Evolutionary conservation across 2,329 filamentous ascomycete species (phyloP).

Genomic region (Pseudogymnoascus sp.): DNA sequence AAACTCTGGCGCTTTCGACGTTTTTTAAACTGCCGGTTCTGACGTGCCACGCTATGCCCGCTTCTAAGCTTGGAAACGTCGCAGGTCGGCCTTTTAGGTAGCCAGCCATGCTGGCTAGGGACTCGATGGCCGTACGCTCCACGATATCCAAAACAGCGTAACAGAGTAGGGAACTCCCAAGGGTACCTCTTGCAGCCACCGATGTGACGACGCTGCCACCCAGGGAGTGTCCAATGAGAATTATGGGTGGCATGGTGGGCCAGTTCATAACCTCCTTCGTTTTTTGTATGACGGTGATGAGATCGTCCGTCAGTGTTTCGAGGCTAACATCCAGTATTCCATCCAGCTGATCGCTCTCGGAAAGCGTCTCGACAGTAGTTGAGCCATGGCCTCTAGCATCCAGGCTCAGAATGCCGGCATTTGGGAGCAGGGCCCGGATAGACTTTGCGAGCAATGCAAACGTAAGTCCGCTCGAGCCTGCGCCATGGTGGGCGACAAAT

Average conservation of each 20-base stretch:
- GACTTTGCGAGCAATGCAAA: slow-evolving; percentile 77
- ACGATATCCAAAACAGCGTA: slow-evolving; percentile 93
- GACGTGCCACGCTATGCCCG: slow-evolving; percentile 90
- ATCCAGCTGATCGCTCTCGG: slow-evolving; percentile 26
- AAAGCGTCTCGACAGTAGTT: slow-evolving; percentile 41
- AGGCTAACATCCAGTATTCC: slow-evolving; percentile 60
- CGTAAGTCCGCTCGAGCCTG: slow-evolving; percentile 84
- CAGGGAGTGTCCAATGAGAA: slow-evolving; percentile 86
- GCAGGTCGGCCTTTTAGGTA: slow-evolving; percentile 77
- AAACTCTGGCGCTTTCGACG: slow-evolving; percentile 71
- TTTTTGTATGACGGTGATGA: slow-evolving; percentile 60
- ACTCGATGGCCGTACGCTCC: slow-evolving; percentile 91
- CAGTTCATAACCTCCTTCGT: slow-evolving; percentile 65
- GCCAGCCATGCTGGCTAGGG: slow-evolving; percentile 85
- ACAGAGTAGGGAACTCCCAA: slow-evolving; percentile 66
- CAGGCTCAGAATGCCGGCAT: slow-evolving; percentile 73
- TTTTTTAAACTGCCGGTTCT: slow-evolving; percentile 83
- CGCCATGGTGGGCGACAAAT: slow-evolving; percentile 91
- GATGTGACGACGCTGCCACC: slow-evolving; percentile 88
- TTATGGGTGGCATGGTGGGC: slow-evolving; percentile 61
- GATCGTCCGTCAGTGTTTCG: slow-evolving; percentile 63
- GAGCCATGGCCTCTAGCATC: slow-evolving; percentile 84
- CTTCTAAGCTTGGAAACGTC: slow-evolving; percentile 67
- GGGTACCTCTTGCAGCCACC: slow-evolving; percentile 58
- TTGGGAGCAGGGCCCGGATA: slow-evolving; percentile 67